phyloP scores from a whole-genome alignment of 768 basidiomycete species.

The Collybia nuda region DNA sequence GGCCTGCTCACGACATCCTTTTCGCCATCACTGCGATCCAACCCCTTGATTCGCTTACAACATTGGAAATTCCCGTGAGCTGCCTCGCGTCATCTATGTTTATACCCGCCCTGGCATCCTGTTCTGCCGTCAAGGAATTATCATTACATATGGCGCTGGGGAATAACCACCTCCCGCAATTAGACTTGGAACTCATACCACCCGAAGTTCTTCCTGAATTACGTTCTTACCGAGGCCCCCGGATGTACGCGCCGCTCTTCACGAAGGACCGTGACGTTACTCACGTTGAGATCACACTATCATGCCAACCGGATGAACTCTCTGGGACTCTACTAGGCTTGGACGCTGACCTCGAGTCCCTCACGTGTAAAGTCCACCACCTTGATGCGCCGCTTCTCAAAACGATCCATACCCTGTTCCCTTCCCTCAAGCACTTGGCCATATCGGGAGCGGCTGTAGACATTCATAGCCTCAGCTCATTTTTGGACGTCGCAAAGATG shows the following conservation, averaged over 20 bases:
- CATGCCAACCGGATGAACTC: slow-evolving; percentile 11
- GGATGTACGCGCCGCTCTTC: slow-evolving; percentile 13
- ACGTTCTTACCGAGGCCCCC: slow-evolving; percentile 14
- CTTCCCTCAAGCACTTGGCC: slow-evolving; percentile 13
- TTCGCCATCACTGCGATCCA: slow-evolving; percentile 5
- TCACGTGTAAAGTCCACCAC: slow-evolving; percentile 12
- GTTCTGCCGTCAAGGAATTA: slow-evolving; percentile 9
- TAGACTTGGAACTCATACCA: slow-evolving; percentile 11
- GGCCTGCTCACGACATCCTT: slow-evolving; percentile 12
- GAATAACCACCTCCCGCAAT: slow-evolving; percentile 8
- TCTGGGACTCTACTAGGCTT: slow-evolving; percentile 4
- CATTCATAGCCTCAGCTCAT: slow-evolving; percentile 11
- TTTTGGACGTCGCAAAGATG: slow-evolving; percentile 4
- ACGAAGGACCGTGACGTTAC: slow-evolving; percentile 8
- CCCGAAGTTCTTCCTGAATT: slow-evolving; percentile 10
- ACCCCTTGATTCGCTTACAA: slow-evolving; percentile 7
- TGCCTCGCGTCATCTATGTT: slow-evolving; percentile 12
- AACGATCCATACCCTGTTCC: slow-evolving; percentile 14
- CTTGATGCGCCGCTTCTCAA: slow-evolving; percentile 8
- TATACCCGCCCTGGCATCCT: slow-evolving; percentile 6
- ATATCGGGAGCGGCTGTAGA: slow-evolving; percentile 15
- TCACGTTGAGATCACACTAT: slow-evolving; percentile 10
- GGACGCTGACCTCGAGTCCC: not conserved
- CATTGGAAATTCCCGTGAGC: slow-evolving; percentile 15
- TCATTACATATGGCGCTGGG: slow-evolving; percentile 11